Conservation (phyloP, 768 basidiomycete species). For the Xerocomellus dryophilus region DNA sequence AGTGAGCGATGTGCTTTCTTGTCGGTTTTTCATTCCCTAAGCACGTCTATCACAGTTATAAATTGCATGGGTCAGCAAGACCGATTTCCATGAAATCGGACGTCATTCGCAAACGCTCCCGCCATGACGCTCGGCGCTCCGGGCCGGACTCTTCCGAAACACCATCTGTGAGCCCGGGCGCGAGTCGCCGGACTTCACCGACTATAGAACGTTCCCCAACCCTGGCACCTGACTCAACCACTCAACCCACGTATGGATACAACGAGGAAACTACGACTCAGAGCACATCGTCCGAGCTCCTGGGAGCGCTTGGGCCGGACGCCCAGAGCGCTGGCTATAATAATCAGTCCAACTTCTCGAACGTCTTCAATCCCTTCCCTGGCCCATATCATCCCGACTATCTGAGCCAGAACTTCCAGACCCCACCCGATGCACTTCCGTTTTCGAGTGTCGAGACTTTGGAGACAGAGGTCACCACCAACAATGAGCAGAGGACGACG, state of each 20-base stretch:
- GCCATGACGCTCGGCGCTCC: slow-evolving; percentile 70
- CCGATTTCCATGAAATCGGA: slow-evolving; percentile 92
- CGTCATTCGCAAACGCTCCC: slow-evolving; percentile 81
- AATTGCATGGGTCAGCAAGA: slow-evolving; percentile 79
- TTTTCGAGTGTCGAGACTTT: slow-evolving; percentile 48
- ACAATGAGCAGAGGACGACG: slow-evolving; percentile 39
- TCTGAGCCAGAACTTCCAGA: slow-evolving; percentile 49
- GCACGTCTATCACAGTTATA: slow-evolving; percentile 46
- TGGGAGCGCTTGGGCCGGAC: slow-evolving; percentile 43
- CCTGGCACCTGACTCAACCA: slow-evolving; percentile 68
- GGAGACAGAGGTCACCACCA: slow-evolving; percentile 38
- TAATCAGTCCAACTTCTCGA: slow-evolving; percentile 30
- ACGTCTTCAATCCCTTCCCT: slow-evolving; percentile 50
- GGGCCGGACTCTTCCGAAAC: slow-evolving; percentile 58
- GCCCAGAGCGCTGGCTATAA: slow-evolving; percentile 25
- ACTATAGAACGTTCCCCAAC: slow-evolving; percentile 58
- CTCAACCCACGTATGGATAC: slow-evolving; percentile 52
- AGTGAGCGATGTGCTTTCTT: slow-evolving; percentile 41
- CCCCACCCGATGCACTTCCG: slow-evolving; percentile 50
- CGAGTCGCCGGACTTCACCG: slow-evolving; percentile 72
- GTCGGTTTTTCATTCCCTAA: slow-evolving; percentile 8
- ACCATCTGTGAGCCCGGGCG: slow-evolving; percentile 71
- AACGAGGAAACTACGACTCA: slow-evolving; percentile 41
- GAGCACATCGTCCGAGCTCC: slow-evolving; percentile 49
- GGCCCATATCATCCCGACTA: slow-evolving; percentile 78